A percentile compares a stretch with the other conserved stretches of the same genome.
Conservation (phyloP, 2,329 filamentous ascomycete species). For the Ophiostoma australiae region DNA sequence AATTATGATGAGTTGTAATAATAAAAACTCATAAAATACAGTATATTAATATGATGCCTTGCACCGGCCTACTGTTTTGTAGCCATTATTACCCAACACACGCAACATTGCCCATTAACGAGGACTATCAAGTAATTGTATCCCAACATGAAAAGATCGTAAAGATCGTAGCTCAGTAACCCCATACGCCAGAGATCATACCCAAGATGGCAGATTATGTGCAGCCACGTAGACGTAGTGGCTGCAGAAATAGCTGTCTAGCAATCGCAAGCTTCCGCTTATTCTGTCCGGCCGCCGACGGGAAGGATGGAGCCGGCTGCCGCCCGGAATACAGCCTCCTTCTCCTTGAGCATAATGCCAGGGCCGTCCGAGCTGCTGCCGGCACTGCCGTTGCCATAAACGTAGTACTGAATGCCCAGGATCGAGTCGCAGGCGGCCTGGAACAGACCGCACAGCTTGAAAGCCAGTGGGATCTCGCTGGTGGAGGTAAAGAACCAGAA, state of each 20-base stretch:
- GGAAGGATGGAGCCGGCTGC: constrained; percentile 20
- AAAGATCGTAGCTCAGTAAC: neutral
- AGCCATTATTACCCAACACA: neutral
- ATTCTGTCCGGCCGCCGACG: neutral
- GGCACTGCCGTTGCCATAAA: constrained; percentile 55
- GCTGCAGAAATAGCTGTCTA: neutral
- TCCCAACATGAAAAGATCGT: neutral
- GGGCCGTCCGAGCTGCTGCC: constrained; percentile 2
- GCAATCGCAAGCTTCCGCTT: neutral
- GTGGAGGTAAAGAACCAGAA: constrained; percentile 74
- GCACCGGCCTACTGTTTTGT: neutral
- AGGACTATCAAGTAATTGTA: neutral
- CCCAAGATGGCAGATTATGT: neutral
- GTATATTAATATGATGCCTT: neutral
- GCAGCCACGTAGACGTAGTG: neutral
- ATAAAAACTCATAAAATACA: neutral
- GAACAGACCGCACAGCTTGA: constrained; percentile 78
- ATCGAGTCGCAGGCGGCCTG: constrained; percentile 72
- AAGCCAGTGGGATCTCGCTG: constrained; percentile 66
- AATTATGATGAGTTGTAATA: neutral
- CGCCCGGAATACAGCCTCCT: constrained; percentile 22
- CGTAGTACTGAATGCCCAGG: constrained; percentile 67
- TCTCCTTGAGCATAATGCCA: constrained; percentile 24
- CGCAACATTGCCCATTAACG: neutral
- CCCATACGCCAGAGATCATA: constrained; percentile 1